phyloP scores from a whole-genome alignment of 1,139 yeast genomes.

The Pichia terricola region DNA sequence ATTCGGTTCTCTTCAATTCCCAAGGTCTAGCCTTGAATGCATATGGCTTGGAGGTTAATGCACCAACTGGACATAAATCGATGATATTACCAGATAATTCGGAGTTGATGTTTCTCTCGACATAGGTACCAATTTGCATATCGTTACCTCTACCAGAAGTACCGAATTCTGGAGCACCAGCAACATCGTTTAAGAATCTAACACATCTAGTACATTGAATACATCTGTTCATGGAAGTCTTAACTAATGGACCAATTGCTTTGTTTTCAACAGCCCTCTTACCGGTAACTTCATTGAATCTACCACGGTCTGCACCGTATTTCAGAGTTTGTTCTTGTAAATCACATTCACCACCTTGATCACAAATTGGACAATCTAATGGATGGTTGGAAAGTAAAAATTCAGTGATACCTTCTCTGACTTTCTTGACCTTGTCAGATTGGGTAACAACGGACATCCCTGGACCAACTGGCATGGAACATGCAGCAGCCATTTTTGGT shows the following conservation, averaged over 20 bases:
- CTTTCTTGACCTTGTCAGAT: constrained; percentile 71
- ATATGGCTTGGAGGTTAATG: constrained; percentile 81
- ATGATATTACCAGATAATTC: constrained; percentile 84
- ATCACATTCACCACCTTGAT: constrained; percentile 94
- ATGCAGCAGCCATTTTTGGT: constrained; percentile 84
- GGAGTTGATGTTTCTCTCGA: constrained; percentile 75
- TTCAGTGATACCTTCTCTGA: constrained; percentile 87
- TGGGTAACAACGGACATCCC: constrained; percentile 86
- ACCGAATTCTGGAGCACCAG: constrained; percentile 90
- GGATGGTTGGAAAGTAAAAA: constrained; percentile 87
- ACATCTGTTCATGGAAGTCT: constrained; percentile 89
- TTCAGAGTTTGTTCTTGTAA: constrained; percentile 81
- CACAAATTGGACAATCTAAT: constrained; percentile 87
- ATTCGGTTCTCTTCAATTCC: constrained; percentile 87
- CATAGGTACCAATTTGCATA: constrained; percentile 85
- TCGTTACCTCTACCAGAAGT: constrained; percentile 87
- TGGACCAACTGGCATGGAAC: constrained; percentile 84
- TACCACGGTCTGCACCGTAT: constrained; percentile 80
- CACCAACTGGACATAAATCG: constrained; percentile 90
- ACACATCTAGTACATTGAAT: constrained; percentile 92
- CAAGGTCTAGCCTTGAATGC: constrained; percentile 90
- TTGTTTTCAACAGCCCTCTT: constrained; percentile 88
- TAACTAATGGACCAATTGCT: constrained; percentile 82
- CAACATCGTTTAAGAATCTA: constrained; percentile 82
- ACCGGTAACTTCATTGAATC: constrained; percentile 73